Evolutionary conservation across 129 eudicot species (phyloP).

Genomic region (Helianthus tuberosus): DNA sequence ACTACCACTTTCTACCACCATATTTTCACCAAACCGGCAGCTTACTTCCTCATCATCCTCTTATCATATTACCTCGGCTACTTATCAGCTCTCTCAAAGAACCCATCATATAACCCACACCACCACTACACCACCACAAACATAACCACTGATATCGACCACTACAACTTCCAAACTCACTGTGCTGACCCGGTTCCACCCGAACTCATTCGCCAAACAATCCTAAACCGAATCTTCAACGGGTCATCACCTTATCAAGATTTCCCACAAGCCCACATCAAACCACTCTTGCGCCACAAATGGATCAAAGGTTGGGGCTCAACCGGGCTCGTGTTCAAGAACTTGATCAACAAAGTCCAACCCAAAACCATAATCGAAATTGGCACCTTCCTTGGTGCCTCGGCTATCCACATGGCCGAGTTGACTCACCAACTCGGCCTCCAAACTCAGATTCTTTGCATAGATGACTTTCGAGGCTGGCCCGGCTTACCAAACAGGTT

Average conservation of each 20-base stretch:
- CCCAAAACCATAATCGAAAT: constrained; percentile 72
- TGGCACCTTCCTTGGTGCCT: constrained; percentile 88
- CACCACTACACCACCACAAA: constrained; percentile 4
- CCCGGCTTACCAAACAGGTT: constrained; percentile 51
- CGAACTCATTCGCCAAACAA: constrained; percentile 41
- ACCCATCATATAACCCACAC: constrained; percentile 17
- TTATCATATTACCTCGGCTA: constrained; percentile 55
- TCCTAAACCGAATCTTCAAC: constrained; percentile 53
- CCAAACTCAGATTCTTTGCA: constrained; percentile 60
- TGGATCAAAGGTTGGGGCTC: constrained; percentile 84
- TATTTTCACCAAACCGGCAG: constrained; percentile 15
- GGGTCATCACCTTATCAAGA: constrained; percentile 62
- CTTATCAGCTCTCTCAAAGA: constrained; percentile 31
- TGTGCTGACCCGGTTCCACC: constrained; percentile 45
- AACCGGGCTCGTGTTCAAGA: constrained; percentile 64
- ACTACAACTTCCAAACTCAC: constrained; percentile 47
- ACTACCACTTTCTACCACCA: background rate
- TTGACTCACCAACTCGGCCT: constrained; percentile 59
- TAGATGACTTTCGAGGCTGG: constrained; percentile 92
- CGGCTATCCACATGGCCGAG: constrained; percentile 76
- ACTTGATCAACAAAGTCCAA: constrained; percentile 48
- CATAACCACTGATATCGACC: constrained; percentile 33
- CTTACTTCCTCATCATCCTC: constrained; percentile 40
- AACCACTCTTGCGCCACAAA: constrained; percentile 35
- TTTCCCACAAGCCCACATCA: constrained; percentile 68